Conservation (phyloP, 148 eudicot species). For the Mesembryanthemum crystallinum region DNA sequence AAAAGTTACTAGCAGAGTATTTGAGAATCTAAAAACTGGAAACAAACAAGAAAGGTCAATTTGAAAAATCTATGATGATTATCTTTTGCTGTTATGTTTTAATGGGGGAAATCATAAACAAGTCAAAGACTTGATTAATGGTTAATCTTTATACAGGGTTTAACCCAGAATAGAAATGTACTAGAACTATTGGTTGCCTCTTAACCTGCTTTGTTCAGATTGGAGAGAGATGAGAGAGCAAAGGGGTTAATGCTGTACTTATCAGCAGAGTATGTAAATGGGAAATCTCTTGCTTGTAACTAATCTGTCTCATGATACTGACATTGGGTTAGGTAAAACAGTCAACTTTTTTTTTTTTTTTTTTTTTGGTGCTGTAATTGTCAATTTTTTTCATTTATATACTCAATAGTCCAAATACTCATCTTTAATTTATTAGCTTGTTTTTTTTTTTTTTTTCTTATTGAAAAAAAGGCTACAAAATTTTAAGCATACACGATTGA, state of each 20-base stretch:
- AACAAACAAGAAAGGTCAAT: not conserved
- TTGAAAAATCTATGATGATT: not conserved
- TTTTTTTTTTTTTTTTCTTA: no score
- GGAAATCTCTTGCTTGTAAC: constrained; percentile 13
- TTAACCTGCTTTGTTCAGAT: constrained; percentile 22
- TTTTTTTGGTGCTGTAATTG: no score
- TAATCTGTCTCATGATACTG: constrained; percentile 12
- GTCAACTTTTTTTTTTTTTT: no score
- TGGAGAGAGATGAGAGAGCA: not conserved
- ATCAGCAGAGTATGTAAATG: constrained; percentile 9
- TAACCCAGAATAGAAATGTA: not conserved
- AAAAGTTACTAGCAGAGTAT: no score
- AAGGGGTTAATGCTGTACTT: not conserved
- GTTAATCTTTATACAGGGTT: constrained; percentile 15
- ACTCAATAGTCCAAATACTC: no score
- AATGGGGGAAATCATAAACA: not conserved
- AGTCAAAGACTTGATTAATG: constrained; percentile 21
- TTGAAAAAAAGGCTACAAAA: no score
- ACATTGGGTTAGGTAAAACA: constrained; percentile 6
- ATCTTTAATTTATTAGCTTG: no score
- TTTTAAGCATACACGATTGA: no score
- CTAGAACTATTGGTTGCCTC: not conserved
- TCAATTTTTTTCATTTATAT: no score
- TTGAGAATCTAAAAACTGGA: no score
- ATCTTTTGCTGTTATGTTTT: not conserved